Percentiles rank a stretch among this genome's conserved stretches.
Conservation (phyloP, 257 asterid genomes). For the Thymus quinquecostatus region DNA sequence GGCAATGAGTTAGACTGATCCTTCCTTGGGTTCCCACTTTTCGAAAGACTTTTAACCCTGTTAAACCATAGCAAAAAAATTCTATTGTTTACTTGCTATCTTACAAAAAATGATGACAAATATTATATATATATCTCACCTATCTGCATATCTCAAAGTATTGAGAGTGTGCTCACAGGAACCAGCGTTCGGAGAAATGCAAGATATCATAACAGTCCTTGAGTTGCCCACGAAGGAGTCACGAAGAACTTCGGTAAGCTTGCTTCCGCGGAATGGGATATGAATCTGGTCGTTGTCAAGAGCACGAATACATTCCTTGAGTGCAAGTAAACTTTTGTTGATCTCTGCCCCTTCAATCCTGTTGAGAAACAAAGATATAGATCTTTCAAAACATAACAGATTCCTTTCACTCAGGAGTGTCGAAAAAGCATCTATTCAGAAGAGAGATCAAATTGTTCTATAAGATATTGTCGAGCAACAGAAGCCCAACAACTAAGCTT, state of each 20-base stretch:
- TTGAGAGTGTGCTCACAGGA: conserved; percentile 98
- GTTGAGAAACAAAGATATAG: conserved; percentile 29
- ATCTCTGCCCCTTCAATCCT: conserved; percentile 99
- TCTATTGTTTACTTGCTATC: neutral
- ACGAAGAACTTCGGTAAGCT: conserved; percentile 95
- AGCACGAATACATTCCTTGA: conserved; percentile 96
- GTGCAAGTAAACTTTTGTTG: conserved; percentile 92
- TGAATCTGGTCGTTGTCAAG: conserved; percentile 97
- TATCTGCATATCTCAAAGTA: conserved; percentile 94
- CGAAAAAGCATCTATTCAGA: conserved; percentile 13
- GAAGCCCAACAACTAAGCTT: conserved; percentile 1
- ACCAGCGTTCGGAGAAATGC: conserved; percentile 96
- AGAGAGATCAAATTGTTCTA: neutral
- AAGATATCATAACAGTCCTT: conserved; percentile 95
- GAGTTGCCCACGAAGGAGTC: conserved; percentile 98
- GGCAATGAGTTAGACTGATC: conserved; percentile 67
- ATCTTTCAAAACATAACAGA: neutral
- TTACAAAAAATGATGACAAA: conserved; percentile 3
- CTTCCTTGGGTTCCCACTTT: conserved; percentile 76
- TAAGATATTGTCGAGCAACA: conserved; percentile 3
- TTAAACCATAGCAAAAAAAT: conserved; percentile 21
- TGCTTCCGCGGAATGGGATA: conserved; percentile 98
- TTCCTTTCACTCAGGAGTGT: neutral
- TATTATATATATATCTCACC: conserved; percentile 40
- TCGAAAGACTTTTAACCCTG: conserved; percentile 97